Percentiles rank a stretch among this genome's conserved stretches.
Evolutionary conservation across 371 early-diverging fungal species (phyloP).

Genomic region (Apophysomyces sp.): DNA sequence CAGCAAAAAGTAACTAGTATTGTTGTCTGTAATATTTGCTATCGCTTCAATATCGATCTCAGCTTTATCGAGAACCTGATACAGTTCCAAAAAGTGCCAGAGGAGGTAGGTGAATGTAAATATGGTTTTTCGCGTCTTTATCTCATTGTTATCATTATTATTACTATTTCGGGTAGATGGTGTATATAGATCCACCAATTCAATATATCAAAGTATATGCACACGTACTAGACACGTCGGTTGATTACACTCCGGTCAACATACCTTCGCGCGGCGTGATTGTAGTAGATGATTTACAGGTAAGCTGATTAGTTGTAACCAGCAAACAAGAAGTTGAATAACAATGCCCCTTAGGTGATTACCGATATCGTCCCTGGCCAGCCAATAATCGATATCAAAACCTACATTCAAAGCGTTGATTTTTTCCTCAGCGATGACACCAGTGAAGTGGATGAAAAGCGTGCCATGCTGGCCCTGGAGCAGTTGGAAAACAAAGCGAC

Average conservation of each 20-base stretch:
- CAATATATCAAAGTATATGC: conserved; percentile 52
- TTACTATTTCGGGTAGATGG: conserved; percentile 22
- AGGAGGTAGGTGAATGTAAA: conserved; percentile 23
- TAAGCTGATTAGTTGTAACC: too few relatives aligned
- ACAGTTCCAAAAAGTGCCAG: conserved; percentile 47
- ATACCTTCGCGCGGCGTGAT: conserved; percentile 49
- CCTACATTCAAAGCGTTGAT: conserved; percentile 36
- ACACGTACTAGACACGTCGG: conserved; percentile 43
- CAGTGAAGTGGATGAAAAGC: conserved; percentile 23
- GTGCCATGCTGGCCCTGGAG: conserved; percentile 2
- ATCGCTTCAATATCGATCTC: conserved; percentile 36
- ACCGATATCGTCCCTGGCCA: conserved; percentile 53
- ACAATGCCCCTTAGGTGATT: conserved; percentile 34
- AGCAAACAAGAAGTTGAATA: background rate
- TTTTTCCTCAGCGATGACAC: conserved; percentile 45
- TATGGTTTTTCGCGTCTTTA: background rate
- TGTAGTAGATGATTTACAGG: conserved; percentile 57
- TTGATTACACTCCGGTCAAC: conserved; percentile 57
- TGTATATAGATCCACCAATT: conserved; percentile 45
- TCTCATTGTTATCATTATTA: background rate
- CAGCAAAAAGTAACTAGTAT: conserved; percentile 54
- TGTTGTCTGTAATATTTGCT: conserved; percentile 49
- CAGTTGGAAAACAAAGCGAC: conserved; percentile 13
- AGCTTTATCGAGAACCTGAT: conserved; percentile 45
- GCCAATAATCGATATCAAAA: conserved; percentile 43